Evolutionary conservation across 768 basidiomycete genomes (phyloP).

Genomic region (Leccinum variicolor): DNA sequence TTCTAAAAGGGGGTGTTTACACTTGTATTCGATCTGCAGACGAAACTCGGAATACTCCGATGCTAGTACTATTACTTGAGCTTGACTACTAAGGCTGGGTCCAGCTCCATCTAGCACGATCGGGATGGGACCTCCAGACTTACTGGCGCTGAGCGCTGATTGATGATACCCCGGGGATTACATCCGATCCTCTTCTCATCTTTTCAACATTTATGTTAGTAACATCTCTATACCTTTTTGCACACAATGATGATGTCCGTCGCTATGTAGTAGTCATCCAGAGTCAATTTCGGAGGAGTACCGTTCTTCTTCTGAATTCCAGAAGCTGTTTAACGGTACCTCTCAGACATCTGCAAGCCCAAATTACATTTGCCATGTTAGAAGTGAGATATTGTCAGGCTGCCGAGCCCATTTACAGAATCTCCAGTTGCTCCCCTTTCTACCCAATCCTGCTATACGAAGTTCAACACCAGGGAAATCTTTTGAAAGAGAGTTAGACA

Average conservation of each 20-base stretch:
- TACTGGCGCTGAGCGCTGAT: neutral
- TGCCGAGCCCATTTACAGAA: too few relatives aligned
- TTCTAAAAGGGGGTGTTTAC: too few relatives aligned
- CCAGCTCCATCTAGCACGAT: conserved; percentile 3
- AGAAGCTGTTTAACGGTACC: too few relatives aligned
- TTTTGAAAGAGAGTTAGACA: conserved; percentile 9
- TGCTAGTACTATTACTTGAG: neutral
- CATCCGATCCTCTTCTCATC: neutral
- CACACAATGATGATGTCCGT: conserved; percentile 1
- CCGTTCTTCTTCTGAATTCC: too few relatives aligned
- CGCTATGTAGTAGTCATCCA: neutral
- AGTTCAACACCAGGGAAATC: conserved; percentile 42
- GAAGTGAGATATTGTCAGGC: neutral
- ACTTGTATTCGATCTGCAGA: too few relatives aligned
- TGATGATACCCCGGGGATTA: neutral
- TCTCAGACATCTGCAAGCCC: too few relatives aligned
- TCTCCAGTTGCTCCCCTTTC: neutral
- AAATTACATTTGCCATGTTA: neutral
- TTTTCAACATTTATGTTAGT: neutral
- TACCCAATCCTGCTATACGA: neutral
- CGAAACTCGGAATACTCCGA: too few relatives aligned
- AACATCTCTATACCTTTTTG: neutral
- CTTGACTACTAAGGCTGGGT: conserved; percentile 43
- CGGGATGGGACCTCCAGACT: too few relatives aligned
- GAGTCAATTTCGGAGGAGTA: too few relatives aligned